Percentiles rank a stretch among this genome's conserved stretches.
These are phyloP conservation scores for Pulveroboletus sp. DNA, from an alignment of 768 basidiomycete genomes.

Conservation along the genomic window DNA sequence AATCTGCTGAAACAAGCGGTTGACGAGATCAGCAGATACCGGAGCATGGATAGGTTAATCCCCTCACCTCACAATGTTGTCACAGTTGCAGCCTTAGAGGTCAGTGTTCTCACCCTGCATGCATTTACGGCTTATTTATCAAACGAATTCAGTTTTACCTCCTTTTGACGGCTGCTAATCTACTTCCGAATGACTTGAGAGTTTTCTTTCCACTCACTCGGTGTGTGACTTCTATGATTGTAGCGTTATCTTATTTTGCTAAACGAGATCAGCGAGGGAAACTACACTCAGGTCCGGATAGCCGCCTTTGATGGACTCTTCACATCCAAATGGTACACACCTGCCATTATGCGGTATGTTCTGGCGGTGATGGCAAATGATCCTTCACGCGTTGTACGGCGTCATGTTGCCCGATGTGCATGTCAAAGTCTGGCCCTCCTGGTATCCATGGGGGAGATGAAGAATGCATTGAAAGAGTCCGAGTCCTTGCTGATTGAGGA, in stretches of 20 bases:
- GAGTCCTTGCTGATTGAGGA: slow-evolving; percentile 83
- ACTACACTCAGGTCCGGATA: slow-evolving; percentile 85
- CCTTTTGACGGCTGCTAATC: slow-evolving; percentile 67
- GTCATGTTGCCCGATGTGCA: slow-evolving; percentile 81
- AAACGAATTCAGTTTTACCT: slow-evolving; percentile 61
- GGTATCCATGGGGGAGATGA: slow-evolving; percentile 89
- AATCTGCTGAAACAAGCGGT: slow-evolving; percentile 69
- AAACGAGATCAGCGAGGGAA: slow-evolving; percentile 70
- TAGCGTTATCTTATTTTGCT: slow-evolving; percentile 3
- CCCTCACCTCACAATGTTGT: slow-evolving; percentile 93
- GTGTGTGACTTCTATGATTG: slow-evolving; percentile 39
- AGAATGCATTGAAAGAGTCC: slow-evolving; percentile 62
- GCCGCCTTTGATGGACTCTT: slow-evolving; percentile 94
- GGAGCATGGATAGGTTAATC: slow-evolving; percentile 91
- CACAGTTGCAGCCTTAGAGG: slow-evolving; percentile 87
- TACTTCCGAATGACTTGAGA: slow-evolving; percentile 71
- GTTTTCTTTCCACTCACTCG: slow-evolving; percentile 86
- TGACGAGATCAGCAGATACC: slow-evolving; percentile 84
- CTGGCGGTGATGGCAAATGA: slow-evolving; percentile 84
- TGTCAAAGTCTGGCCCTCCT: slow-evolving; percentile 84
- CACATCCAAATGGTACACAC: slow-evolving; percentile 82
- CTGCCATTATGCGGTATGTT: slow-evolving; percentile 81
- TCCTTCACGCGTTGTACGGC: slow-evolving; percentile 72
- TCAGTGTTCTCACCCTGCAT: slow-evolving; percentile 33
- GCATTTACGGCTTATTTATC: slow-evolving; percentile 4